Percentiles rank a stretch among this genome's conserved stretches.
These are phyloP conservation scores for Colletotrichum sp. DNA, from an alignment of 2,329 filamentous ascomycete species.

Conservation along the genomic window DNA sequence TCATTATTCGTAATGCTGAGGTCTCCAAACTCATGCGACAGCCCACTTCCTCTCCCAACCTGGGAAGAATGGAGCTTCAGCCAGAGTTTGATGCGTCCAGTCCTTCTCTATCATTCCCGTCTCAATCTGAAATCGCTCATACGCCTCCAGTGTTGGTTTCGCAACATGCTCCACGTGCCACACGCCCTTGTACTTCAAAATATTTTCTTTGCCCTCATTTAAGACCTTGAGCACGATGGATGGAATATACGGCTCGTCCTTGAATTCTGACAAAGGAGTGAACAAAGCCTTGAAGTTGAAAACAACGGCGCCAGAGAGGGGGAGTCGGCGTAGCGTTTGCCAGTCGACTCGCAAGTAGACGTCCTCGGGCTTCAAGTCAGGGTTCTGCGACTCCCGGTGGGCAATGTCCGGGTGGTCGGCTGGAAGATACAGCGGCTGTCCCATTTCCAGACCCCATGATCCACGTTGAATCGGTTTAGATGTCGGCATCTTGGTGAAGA, in stretches of 20 bases:
- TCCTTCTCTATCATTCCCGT: slow-evolving; percentile 62
- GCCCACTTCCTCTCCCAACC: slow-evolving; percentile 79
- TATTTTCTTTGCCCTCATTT: slow-evolving; percentile 67
- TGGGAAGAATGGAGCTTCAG: slow-evolving; percentile 77
- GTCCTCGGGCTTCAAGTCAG: slow-evolving; percentile 60
- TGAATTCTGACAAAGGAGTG: slow-evolving; percentile 73
- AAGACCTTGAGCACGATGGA: slow-evolving; percentile 71
- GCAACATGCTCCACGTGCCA: slow-evolving; percentile 80
- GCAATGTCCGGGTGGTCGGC: slow-evolving; percentile 69
- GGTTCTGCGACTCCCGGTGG: slow-evolving; percentile 63
- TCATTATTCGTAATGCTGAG: background rate
- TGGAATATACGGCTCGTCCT: slow-evolving; percentile 76
- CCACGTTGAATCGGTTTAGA: slow-evolving; percentile 81
- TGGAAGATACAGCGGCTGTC: slow-evolving; percentile 76
- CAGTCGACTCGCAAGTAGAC: slow-evolving; percentile 81
- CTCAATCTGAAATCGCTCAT: slow-evolving; percentile 69
- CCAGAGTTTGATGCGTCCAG: slow-evolving; percentile 73
- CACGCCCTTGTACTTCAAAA: slow-evolving; percentile 83
- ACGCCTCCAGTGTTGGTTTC: slow-evolving; percentile 67
- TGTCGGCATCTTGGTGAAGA: slow-evolving; percentile 78
- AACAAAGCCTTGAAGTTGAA: slow-evolving; percentile 93
- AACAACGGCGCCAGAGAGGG: slow-evolving; percentile 75
- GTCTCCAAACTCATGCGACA: background rate
- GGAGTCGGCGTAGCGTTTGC: slow-evolving; percentile 83
- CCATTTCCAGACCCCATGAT: slow-evolving; percentile 83